Evolutionary conservation across 495 filamentous ascomycete species (phyloP), one percentile per base, ranked within the genome.

Genomic region (Thozetella sp.): DNA sequence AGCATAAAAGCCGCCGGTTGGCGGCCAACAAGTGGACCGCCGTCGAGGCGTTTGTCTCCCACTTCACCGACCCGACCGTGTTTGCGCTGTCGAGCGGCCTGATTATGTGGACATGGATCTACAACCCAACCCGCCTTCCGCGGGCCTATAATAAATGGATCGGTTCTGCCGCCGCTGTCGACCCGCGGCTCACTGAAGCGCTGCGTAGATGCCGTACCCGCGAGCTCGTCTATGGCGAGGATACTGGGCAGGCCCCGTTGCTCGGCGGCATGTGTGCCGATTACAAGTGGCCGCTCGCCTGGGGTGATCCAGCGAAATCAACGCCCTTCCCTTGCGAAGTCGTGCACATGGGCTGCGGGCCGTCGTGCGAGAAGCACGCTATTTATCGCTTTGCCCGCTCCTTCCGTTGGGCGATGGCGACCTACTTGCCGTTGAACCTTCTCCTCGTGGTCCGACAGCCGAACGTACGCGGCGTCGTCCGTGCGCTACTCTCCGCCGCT

Each of bases 51-150:
- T 50, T 82, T 26, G 64, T 87, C 30, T 80, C 85, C 6, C 74
- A 71, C 19, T 66, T 87, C 40, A 76, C 85, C 25, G 90, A 93
- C 67, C 83, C 91, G n/a, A 74, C 82, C 11, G 68, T 94, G 3
- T 97, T 97, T 68, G 86, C 91, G 20, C 64, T 83, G 55, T 93
- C 89, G 62, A 85, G 86, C 50, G 89, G 86, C n/a, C 73, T 92
- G 2, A 87, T 97, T 52, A 97, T 96, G 92, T 93, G 91, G 88
- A 83, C 90, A 20, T 96, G 90, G 90, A 88, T 96, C 65, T 96
- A 94, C 76, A 63, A 69, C 2, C 91, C 91, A 0, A 76, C 83
- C 40, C 80, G 85, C 52, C 76, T 96, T 3, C 92, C 92, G 12
- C 82, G 71, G 30, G 80, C 88, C 24, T 97, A 97, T 74, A 90